These are phyloP conservation scores for Meira nashicola DNA, from an alignment of 1,284 basidiomycete species.

Conservation along the genomic window DNA sequence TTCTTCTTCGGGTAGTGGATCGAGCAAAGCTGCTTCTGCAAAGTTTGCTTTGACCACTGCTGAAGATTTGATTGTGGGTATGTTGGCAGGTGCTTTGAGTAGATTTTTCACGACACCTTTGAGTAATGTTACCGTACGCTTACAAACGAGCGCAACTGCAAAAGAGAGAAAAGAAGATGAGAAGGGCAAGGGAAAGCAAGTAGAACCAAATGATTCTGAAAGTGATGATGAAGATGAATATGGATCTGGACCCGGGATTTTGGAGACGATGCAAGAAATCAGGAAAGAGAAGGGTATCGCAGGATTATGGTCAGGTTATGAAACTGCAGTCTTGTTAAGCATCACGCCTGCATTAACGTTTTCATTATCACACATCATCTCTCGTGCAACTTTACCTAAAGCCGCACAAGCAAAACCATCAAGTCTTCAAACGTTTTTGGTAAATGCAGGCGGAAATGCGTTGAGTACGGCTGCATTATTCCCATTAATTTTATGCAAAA, in stretches of 20 bases:
- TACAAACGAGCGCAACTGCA: slow-evolving; percentile 52
- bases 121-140: slow-evolving; percentile 56
- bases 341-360: slow-evolving; percentile 55
- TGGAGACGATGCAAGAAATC: slow-evolving; percentile 49
- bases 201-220: slow-evolving; percentile 4
- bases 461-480: slow-evolving; percentile 53
- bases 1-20: slow-evolving; percentile 2
- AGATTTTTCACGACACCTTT: slow-evolving; percentile 56
- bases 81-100: slow-evolving; percentile 54
- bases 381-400: slow-evolving; percentile 41
- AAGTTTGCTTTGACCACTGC: slow-evolving; percentile 40
- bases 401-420: slow-evolving; percentile 45
- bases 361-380: slow-evolving; percentile 40
- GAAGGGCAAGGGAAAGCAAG: slow-evolving; percentile 17
- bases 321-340: slow-evolving; percentile 51
- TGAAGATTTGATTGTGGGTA: slow-evolving; percentile 56
- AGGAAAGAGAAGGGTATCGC: slow-evolving; percentile 49
- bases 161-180: slow-evolving; percentile 19
- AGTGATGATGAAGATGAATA: slow-evolving; percentile 20
- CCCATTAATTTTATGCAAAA: slow-evolving; percentile 56
- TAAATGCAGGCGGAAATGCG: slow-evolving; percentile 55
- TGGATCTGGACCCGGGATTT: slow-evolving; percentile 32
- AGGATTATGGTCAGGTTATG: slow-evolving; percentile 54
- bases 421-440: slow-evolving; percentile 53
- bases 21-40: slow-evolving; percentile 1